These are phyloP conservation scores for Ganoderma resinaceum DNA, from an alignment of 1,284 basidiomycete species.

Conservation along the genomic window DNA sequence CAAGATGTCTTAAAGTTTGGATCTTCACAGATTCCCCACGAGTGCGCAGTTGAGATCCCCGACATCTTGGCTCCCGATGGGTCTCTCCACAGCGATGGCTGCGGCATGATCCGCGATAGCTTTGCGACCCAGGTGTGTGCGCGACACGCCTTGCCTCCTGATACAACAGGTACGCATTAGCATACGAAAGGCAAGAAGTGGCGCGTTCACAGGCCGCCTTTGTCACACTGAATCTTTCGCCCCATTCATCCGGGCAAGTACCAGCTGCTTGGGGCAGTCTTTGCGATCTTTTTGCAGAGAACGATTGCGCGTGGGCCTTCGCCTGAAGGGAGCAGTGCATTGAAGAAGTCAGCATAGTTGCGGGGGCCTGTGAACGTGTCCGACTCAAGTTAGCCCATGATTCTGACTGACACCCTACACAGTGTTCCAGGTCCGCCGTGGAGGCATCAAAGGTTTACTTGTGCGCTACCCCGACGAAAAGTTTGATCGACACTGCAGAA, in stretches of 20 bases:
- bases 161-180: constrained; percentile 26
- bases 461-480: constrained; percentile 31
- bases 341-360: too few relatives aligned
- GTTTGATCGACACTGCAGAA: constrained; percentile 24
- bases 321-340: too few relatives aligned
- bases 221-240: too few relatives aligned
- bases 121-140: constrained; percentile 29
- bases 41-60: constrained; percentile 22
- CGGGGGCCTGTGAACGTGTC: too few relatives aligned
- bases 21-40: constrained; percentile 21
- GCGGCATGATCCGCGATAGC: constrained; percentile 33
- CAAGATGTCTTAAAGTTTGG: not conserved
- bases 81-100: constrained; percentile 34
- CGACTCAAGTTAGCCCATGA: not conserved
- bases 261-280: too few relatives aligned
- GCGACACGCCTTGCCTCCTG: constrained; percentile 20
- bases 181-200: not conserved
- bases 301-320: too few relatives aligned
- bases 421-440: constrained; percentile 35
- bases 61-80: constrained; percentile 29
- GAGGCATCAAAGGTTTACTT: constrained; percentile 33
- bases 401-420: not conserved
- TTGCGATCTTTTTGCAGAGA: too few relatives aligned
- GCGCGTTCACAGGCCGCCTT: not conserved
- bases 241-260: too few relatives aligned